Base-by-base conservation (phyloP, 768 basidiomycete genomes). In the Suillus alpinus region DNA sequence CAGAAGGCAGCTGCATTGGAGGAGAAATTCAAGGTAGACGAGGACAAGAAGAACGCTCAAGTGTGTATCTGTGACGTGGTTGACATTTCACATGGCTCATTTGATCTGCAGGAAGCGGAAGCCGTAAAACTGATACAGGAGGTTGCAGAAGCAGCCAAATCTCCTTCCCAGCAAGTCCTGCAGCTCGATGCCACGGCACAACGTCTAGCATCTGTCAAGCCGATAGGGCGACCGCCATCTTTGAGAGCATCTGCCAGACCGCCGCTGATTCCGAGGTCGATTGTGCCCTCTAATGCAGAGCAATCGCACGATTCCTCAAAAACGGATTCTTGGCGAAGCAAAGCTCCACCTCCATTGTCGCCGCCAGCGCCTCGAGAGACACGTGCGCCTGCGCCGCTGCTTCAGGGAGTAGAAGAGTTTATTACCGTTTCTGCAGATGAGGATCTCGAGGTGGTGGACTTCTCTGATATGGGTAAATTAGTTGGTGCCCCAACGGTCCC, bases 1-100 rank as follows among this genome's bases (percentile, higher is more conserved):
- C 83, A 77, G 74, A 96, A 95, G 73, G 93, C 91, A 31, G 82
- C 80, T 12, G 89, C 91, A 69, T 70, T 92, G 26, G 90, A 91
- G 73, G 88, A 80, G 58, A 85, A 79, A 69, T 83, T 89, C 70
- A 85, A 83, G 62, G 77, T 75, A 9, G 32, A 40, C 4, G 65
- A 62, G 34, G 59, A 60, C 16, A 62, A 62, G 52, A 56, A 58
- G 34, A 61, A 67, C 44, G 44, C 63, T 14, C 67, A 73, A 56
- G 73, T 56, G 41, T 63, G 65, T 63, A 31, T 12, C 51, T 49
- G 13, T 41, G 12, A 53, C 40, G n/a, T 57, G 36, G 37, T 32
- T 36, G 26, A 20, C 20, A 72, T 68, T 37, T 16, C 64, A 61
- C n/a, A 60, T 66, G 46, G 57, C 61, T 67, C 57, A 62, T 63